Evolutionary conservation across 2,329 filamentous ascomycete genomes (phyloP).

Genomic region (Fusarium staphyleae): DNA sequence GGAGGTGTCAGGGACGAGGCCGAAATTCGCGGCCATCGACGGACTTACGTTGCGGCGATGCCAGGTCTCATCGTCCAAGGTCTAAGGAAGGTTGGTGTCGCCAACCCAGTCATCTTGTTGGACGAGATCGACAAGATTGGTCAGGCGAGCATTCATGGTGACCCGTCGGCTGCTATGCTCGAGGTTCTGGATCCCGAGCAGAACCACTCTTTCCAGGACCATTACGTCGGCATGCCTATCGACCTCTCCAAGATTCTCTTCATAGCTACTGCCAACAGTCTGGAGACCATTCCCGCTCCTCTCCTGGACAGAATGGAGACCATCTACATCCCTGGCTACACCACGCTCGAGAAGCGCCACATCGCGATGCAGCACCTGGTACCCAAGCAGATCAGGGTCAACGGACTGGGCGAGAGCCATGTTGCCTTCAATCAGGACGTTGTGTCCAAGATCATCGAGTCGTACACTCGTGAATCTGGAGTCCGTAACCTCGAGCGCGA

Average conservation of each 20-base stretch:
- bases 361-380: constrained; percentile 94
- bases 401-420: constrained; percentile 80
- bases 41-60: constrained; percentile 99
- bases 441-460: constrained; percentile 92
- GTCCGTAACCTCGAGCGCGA: constrained; percentile 97
- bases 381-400: constrained; percentile 91
- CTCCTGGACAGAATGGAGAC: constrained; percentile 97
- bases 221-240: constrained; percentile 95
- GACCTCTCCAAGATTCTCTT: constrained; percentile 97
- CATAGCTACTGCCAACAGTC: constrained; percentile 93
- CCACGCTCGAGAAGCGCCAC: constrained; percentile 93
- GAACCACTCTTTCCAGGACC: constrained; percentile 92
- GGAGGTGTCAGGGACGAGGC: constrained; percentile 96
- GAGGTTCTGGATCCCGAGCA: constrained; percentile 98
- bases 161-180: constrained; percentile 96
- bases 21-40: constrained; percentile 91
- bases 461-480: constrained; percentile 94
- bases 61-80: constrained; percentile 93
- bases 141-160: constrained; percentile 88
- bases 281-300: constrained; percentile 94
- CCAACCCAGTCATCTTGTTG: constrained; percentile 93
- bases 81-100: constrained; percentile 91
- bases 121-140: constrained; percentile 99
- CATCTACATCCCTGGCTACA: constrained; percentile 92
- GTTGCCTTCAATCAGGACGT: constrained; percentile 82